Conservation (phyloP, 2,329 filamentous ascomycete genomes). For the Alternaria novae-zelandiae region DNA sequence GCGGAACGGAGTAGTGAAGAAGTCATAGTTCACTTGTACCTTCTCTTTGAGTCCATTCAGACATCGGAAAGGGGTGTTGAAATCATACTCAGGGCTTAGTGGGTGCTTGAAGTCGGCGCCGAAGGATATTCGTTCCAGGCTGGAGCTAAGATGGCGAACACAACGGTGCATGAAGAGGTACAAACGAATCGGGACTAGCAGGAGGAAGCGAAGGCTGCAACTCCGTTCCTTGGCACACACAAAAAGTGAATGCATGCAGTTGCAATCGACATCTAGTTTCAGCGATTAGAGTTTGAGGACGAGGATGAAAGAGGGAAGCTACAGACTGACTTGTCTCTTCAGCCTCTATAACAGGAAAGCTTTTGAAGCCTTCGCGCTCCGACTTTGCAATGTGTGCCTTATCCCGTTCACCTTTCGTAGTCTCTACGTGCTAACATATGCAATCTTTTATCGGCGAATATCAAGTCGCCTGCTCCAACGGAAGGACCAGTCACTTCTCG, state of each 20-base stretch:
- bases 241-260: background rate
- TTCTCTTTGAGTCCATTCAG: background rate
- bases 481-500: background rate
- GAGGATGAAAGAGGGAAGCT: background rate
- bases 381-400: background rate
- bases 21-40: rapidly evolving
- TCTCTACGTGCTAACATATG: background rate
- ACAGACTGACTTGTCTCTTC: background rate
- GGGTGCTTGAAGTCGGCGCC: background rate
- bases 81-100: background rate
- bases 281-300: background rate
- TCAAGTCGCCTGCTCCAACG: background rate
- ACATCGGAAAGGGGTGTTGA: no score
- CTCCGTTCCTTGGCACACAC: background rate
- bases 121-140: background rate
- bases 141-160: background rate
- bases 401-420: background rate
- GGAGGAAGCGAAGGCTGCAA: background rate
- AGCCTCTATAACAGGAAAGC: background rate
- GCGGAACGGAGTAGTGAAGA: background rate
- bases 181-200: background rate
- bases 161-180: background rate
- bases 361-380: background rate
- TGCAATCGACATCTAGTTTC: background rate
- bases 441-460: background rate